Conservation (phyloP, 23 red algal species). For the Gracilaria gracilis region DNA sequence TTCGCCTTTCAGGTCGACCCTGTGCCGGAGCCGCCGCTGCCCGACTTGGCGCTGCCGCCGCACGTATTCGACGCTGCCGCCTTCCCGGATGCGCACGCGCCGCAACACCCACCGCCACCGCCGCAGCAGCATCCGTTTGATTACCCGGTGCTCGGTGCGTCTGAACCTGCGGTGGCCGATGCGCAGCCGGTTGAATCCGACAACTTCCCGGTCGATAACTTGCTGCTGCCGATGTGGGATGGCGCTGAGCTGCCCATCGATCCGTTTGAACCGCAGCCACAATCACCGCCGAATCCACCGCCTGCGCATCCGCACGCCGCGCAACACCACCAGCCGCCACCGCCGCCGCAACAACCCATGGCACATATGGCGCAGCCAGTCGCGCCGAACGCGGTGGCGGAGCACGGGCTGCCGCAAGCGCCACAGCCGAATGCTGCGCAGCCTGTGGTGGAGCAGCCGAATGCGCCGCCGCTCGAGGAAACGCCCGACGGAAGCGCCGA, state of each 20-base stretch:
- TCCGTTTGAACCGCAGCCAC: background rate
- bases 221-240: slow-evolving; percentile 28
- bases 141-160: background rate
- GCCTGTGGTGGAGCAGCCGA: background rate
- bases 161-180: background rate
- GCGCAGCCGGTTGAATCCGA: background rate
- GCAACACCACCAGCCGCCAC: background rate
- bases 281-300: background rate
- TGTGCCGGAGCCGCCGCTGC: background rate
- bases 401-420: background rate
- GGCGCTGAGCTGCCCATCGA: slow-evolving; percentile 9
- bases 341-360: background rate
- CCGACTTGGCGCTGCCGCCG: background rate
- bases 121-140: background rate
- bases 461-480: background rate
- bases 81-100: background rate
- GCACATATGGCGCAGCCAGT: background rate
- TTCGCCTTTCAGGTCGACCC: background rate
- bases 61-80: background rate
- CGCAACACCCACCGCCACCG: background rate
- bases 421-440: background rate
- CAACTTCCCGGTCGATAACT: slow-evolving; percentile 3
- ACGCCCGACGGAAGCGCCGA: background rate
- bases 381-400: background rate
- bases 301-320: background rate